Evolutionary conservation across 768 basidiomycete species (phyloP).

Genomic region (Psilocybe subaeruginosa): DNA sequence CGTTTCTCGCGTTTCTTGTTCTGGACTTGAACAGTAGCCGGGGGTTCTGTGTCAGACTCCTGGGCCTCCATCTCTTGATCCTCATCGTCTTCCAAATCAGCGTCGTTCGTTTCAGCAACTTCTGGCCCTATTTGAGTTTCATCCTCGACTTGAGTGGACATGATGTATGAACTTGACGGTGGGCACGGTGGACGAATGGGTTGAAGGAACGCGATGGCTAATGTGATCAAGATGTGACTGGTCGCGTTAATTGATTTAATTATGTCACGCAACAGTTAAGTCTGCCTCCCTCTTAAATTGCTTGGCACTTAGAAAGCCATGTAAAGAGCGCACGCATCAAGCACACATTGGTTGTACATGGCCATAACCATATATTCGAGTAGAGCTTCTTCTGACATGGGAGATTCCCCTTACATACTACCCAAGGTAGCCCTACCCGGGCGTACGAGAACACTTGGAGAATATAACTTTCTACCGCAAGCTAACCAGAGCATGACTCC

Average conservation of each 20-base stretch:
- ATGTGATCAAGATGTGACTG: conserved; percentile 1
- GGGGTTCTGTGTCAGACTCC: conserved; percentile 3
- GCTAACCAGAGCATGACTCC: neutral
- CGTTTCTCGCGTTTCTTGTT: conserved; percentile 29
- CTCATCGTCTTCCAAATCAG: conserved; percentile 1
- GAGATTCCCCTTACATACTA: neutral
- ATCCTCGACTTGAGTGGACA: conserved; percentile 11
- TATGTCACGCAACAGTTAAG: neutral
- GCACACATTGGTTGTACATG: too few species aligned
- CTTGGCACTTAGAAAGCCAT: neutral
- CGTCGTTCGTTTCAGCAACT: conserved; percentile 2
- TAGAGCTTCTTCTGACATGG: too few species aligned
- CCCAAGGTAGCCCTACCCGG: neutral
- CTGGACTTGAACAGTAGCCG: neutral
- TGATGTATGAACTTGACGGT: neutral
- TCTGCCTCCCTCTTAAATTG: neutral
- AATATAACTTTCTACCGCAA: neutral
- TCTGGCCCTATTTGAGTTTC: conserved; percentile 16
- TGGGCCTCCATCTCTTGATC: conserved; percentile 1
- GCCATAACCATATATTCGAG: too few species aligned
- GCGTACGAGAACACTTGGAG: neutral
- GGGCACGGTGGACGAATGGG: neutral
- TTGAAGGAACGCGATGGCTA: neutral
- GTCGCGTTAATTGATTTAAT: conserved; percentile 1
- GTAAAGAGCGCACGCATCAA: too few species aligned